phyloP scores from a whole-genome alignment of 1,284 basidiomycete species.

The Cutaneotrichosporon cutaneum region DNA sequence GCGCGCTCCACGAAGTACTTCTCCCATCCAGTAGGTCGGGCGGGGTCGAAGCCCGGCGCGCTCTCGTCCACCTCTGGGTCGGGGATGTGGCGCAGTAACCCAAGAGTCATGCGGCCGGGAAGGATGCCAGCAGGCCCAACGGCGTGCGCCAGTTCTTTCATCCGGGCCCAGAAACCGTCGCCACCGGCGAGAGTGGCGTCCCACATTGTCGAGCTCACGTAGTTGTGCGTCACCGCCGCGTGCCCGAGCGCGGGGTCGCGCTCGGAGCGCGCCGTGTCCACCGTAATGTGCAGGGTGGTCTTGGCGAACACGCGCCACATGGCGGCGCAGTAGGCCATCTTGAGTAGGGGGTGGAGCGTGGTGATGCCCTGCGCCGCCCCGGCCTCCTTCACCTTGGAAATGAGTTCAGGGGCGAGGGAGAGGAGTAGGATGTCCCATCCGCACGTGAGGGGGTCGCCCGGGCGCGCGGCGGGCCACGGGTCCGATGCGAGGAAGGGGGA shows the following conservation, averaged over 20 bases:
- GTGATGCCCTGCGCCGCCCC: constrained; percentile 30
- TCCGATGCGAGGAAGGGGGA: constrained; percentile 20
- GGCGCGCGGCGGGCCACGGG: constrained; percentile 33
- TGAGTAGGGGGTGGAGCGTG: constrained; percentile 42
- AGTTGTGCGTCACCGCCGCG: constrained; percentile 35
- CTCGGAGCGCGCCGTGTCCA: constrained; percentile 27
- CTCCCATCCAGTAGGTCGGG: constrained; percentile 43
- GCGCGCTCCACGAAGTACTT: constrained; percentile 33
- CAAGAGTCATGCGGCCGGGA: constrained; percentile 31
- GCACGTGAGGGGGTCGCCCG: constrained; percentile 11
- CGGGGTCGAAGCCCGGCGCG: constrained; percentile 18
- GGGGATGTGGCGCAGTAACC: constrained; percentile 39
- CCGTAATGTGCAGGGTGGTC: constrained; percentile 8
- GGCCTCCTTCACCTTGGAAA: constrained; percentile 25
- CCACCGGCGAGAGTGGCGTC: constrained; percentile 12
- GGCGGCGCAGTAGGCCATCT: constrained; percentile 31
- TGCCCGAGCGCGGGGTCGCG: constrained; percentile 30
- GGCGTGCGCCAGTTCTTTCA: neutral
- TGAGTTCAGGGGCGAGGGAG: constrained; percentile 17
- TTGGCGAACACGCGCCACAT: constrained; percentile 29
- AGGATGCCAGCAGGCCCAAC: constrained; percentile 2
- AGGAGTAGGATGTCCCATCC: constrained; percentile 21
- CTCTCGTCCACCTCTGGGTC: constrained; percentile 20
- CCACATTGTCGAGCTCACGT: constrained; percentile 28
- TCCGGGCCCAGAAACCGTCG: constrained; percentile 33